phyloP scores from a whole-genome alignment of 2,329 filamentous ascomycete genomes.

The Pseudogymnoascus sp. region DNA sequence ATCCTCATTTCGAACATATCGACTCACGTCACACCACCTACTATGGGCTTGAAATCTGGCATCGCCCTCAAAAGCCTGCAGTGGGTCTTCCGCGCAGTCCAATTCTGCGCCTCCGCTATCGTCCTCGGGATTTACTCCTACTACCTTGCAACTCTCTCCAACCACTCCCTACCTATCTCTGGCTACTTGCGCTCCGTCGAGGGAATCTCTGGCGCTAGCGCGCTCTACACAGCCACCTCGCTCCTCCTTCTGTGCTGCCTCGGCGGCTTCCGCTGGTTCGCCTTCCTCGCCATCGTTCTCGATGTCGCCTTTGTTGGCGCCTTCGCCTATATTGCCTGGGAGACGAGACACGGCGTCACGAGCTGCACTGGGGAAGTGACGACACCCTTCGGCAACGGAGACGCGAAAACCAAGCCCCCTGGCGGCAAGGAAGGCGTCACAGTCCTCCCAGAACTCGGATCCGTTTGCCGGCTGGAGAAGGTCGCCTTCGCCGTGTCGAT shows the following conservation, averaged over 20 bases:
- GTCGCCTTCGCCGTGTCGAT: constrained; percentile 72
- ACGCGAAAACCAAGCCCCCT: constrained; percentile 33
- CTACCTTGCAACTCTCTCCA: constrained; percentile 66
- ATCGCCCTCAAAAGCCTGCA: constrained; percentile 61
- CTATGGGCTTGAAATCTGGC: constrained; percentile 51
- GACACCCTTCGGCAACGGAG: constrained; percentile 62
- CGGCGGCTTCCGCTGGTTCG: constrained; percentile 66
- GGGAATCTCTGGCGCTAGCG: constrained; percentile 67
- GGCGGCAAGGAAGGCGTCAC: constrained; percentile 31
- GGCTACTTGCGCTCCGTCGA: constrained; percentile 65
- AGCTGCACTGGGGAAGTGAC: constrained; percentile 57
- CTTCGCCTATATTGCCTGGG: constrained; percentile 74
- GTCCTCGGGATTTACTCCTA: constrained; percentile 76
- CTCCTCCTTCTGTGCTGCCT: constrained; percentile 70
- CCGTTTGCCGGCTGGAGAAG: constrained; percentile 68
- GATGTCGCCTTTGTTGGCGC: constrained; percentile 68
- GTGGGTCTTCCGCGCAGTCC: constrained; percentile 64
- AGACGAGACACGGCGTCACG: constrained; percentile 61
- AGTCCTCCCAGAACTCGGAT: constrained; percentile 36
- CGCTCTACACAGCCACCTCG: constrained; percentile 67
- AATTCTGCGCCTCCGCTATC: constrained; percentile 65
- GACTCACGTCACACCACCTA: not conserved
- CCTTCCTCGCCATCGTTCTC: constrained; percentile 64
- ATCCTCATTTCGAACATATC: not conserved
- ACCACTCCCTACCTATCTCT: constrained; percentile 55